These are phyloP conservation scores for Sporothrix protearum DNA, from an alignment of 2,329 filamentous ascomycete genomes.

Conservation along the genomic window DNA sequence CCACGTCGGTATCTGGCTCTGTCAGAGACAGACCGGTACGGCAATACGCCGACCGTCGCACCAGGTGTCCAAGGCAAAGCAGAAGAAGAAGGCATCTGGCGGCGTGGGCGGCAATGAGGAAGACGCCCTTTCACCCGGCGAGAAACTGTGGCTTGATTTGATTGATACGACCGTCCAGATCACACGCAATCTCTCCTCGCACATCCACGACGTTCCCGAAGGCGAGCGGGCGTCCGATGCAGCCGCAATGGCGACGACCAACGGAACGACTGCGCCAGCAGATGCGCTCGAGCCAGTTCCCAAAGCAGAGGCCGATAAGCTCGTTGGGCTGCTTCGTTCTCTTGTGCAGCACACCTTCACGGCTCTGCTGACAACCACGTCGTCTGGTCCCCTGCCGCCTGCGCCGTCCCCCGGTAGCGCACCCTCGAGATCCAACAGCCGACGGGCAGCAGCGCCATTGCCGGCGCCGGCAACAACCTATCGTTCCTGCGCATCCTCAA, in stretches of 20 bases:
- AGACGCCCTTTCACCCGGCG: constrained; percentile 51
- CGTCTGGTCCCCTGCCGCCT: constrained; percentile 1
- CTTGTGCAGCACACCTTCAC: constrained; percentile 90
- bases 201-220: constrained; percentile 41
- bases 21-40: constrained; percentile 75
- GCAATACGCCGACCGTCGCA: constrained; percentile 35
- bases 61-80: neutral
- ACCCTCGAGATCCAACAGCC: neutral
- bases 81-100: constrained; percentile 35
- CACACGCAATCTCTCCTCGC: constrained; percentile 60
- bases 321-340: constrained; percentile 66
- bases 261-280: neutral
- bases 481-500: constrained; percentile 87
- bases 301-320: constrained; percentile 52
- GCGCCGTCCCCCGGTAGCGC: neutral
- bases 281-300: neutral
- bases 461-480: constrained; percentile 50
- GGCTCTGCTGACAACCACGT: constrained; percentile 62
- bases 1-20: constrained; percentile 92
- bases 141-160: constrained; percentile 58
- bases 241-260: neutral
- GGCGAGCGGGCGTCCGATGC: constrained; percentile 27
- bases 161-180: constrained; percentile 61
- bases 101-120: constrained; percentile 48
- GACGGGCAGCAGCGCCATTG: constrained; percentile 36